These are phyloP conservation scores for Aureobasidium sp. DNA, from an alignment of 2,329 filamentous ascomycete genomes.

Conservation along the genomic window DNA sequence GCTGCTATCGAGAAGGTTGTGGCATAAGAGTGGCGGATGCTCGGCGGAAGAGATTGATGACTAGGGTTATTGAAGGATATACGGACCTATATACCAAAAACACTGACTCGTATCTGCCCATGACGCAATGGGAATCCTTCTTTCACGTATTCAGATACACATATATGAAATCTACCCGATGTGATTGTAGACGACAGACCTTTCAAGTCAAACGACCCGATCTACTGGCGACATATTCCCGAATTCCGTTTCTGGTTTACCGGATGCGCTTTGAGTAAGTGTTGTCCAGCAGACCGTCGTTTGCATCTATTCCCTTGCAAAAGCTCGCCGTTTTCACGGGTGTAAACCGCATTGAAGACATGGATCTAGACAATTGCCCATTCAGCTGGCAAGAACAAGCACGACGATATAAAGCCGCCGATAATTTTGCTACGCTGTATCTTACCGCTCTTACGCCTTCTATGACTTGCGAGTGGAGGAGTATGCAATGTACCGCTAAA, in stretches of 20 bases:
- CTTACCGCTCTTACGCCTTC: not conserved
- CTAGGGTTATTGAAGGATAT: not conserved
- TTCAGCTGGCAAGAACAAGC: not conserved
- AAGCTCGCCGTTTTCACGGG: not conserved
- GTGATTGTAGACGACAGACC: not conserved
- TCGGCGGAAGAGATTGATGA: too few relatives aligned
- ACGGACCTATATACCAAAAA: not conserved
- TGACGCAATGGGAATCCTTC: conserved; percentile 2
- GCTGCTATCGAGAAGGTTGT: conserved; percentile 16
- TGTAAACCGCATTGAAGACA: not conserved
- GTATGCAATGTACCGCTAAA: not conserved
- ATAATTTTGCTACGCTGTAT: not conserved
- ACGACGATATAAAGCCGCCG: not conserved
- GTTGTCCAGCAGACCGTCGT: too few relatives aligned
- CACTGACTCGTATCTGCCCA: not conserved
- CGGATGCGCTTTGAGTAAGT: not conserved
- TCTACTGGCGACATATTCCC: not conserved
- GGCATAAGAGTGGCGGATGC: not conserved
- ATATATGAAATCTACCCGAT: not conserved
- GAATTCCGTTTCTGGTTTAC: not conserved
- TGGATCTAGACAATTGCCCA: not conserved
- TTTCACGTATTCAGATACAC: not conserved
- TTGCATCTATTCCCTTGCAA: not conserved
- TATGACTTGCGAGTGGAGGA: not conserved
- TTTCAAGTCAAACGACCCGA: not conserved